Evolutionary conservation across 2,329 filamentous ascomycete species (phyloP).

Genomic region (Cladobotryum protrusum): DNA sequence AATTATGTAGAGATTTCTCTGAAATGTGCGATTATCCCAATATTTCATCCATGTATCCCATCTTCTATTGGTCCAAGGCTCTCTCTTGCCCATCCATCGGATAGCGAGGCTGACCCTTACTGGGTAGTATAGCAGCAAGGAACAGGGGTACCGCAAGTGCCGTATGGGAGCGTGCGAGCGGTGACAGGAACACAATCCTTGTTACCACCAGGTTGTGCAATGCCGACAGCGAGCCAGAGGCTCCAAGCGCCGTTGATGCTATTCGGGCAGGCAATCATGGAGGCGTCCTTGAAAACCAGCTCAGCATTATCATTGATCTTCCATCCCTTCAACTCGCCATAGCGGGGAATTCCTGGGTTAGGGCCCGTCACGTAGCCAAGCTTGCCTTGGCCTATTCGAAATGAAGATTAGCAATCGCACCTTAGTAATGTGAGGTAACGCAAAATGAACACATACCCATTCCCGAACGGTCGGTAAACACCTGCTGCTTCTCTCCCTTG

Average conservation of each 20-base stretch:
- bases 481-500: conserved; percentile 37
- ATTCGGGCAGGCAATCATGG: conserved; percentile 49
- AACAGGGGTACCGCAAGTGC: too few relatives aligned
- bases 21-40: too few relatives aligned
- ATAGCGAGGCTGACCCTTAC: too few relatives aligned
- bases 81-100: too few relatives aligned
- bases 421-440: background rate
- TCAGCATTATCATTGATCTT: conserved; percentile 34
- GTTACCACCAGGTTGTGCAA: conserved; percentile 30
- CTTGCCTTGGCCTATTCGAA: conserved; percentile 42
- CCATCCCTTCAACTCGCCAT: conserved; percentile 44
- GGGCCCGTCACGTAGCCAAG: conserved; percentile 46
- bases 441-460: conserved; percentile 40
- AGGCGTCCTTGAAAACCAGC: conserved; percentile 39
- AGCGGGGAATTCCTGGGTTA: conserved; percentile 27
- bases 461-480: conserved; percentile 51
- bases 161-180: conserved; percentile 20
- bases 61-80: too few relatives aligned
- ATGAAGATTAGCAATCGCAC: conserved; percentile 4
- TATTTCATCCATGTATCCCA: too few relatives aligned
- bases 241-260: conserved; percentile 36
- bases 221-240: conserved; percentile 30
- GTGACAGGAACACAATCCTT: conserved; percentile 31
- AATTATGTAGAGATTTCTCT: too few relatives aligned
- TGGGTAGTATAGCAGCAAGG: too few relatives aligned